A percentile compares a stretch with the other conserved stretches of the same genome.
Conservation (phyloP, 306 rosid species). For the Quercus agrifolia region DNA sequence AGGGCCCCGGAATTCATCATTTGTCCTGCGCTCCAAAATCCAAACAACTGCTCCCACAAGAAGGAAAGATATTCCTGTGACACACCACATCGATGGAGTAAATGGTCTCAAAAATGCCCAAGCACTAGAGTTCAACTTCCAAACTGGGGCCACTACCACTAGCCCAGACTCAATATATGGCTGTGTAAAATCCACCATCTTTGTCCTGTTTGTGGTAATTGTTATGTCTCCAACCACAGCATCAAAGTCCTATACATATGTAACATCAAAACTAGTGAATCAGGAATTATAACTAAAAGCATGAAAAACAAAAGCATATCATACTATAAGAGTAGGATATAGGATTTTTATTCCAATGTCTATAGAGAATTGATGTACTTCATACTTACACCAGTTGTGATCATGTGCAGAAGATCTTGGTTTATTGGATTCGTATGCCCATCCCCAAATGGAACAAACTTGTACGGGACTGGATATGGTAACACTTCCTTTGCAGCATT, state of each 20-base stretch:
- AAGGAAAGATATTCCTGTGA: conserved; percentile 67
- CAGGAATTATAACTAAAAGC: conserved; percentile 10
- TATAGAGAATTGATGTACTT: not conserved
- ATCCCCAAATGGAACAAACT: conserved; percentile 29
- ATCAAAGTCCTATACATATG: conserved; percentile 61
- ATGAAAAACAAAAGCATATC: not conserved
- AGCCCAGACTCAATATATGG: conserved; percentile 92
- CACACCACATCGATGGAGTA: conserved; percentile 67
- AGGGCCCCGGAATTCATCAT: conserved; percentile 89
- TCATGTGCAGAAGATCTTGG: conserved; percentile 31
- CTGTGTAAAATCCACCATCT: conserved; percentile 89
- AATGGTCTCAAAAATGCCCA: conserved; percentile 93
- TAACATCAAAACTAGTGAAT: conserved; percentile 17
- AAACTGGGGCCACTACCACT: conserved; percentile 78
- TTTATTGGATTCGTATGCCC: conserved; percentile 16
- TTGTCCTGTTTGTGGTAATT: conserved; percentile 76
- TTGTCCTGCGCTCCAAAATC: conserved; percentile 87
- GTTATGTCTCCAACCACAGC: conserved; percentile 90
- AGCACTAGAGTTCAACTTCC: conserved; percentile 47
- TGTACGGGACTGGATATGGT: conserved; percentile 23
- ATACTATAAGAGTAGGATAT: not conserved
- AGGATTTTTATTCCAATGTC: not conserved
- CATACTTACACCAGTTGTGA: conserved; percentile 34
- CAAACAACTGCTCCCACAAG: conserved; percentile 78
- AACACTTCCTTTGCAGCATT: conserved; percentile 26